Evolutionary conservation across 169 alveolate genomes (phyloP).

Genomic region (Babesia bovis): DNA sequence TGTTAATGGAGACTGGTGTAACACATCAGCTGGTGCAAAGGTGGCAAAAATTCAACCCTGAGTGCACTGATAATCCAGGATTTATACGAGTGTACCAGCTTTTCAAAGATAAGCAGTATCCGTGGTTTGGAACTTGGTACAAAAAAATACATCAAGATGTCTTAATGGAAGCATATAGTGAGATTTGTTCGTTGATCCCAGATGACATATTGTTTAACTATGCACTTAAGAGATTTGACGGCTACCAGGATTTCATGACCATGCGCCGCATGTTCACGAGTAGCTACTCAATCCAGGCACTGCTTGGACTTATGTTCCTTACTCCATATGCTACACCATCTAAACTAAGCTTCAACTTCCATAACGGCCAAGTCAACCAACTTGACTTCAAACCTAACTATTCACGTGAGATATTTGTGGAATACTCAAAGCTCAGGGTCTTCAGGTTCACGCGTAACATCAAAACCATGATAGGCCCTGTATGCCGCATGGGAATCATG

Average conservation of each 20-base stretch:
- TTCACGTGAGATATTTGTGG: constrained; percentile 57
- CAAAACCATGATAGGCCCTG: constrained; percentile 78
- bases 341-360: constrained; percentile 44
- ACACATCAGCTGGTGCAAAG: constrained; percentile 56
- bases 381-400: constrained; percentile 51
- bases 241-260: constrained; percentile 51
- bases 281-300: constrained; percentile 62
- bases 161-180: constrained; percentile 60
- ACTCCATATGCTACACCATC: constrained; percentile 66
- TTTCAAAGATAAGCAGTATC: constrained; percentile 66
- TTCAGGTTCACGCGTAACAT: constrained; percentile 82
- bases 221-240: constrained; percentile 13
- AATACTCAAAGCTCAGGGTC: constrained; percentile 49
- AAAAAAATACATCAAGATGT: constrained; percentile 64
- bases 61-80: constrained; percentile 5
- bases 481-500: constrained; percentile 80
- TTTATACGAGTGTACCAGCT: constrained; percentile 59
- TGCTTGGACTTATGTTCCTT: constrained; percentile 50
- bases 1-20: constrained; percentile 54
- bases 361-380: constrained; percentile 43
- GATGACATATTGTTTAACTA: constrained; percentile 47
- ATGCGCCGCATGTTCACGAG: constrained; percentile 36
- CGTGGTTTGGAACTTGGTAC: constrained; percentile 68
- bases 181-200: constrained; percentile 53
- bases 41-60: constrained; percentile 57